Evolutionary conservation across 441 rosid genomes (phyloP).

Genomic region (Adansonia madagascariensis): DNA sequence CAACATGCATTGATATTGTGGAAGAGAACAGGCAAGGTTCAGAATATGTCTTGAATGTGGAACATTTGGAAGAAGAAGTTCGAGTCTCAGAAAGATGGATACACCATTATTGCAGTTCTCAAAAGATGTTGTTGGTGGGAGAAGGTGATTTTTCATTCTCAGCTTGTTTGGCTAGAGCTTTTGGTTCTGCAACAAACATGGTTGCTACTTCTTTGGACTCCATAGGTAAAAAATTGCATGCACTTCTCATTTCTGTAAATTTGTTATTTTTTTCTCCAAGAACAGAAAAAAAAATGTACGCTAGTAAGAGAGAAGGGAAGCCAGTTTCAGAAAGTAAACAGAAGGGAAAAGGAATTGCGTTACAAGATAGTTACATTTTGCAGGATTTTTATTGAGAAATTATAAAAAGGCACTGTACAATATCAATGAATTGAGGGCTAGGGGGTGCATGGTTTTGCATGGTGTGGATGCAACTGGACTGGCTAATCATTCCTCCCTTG

Average conservation of each 20-base stretch:
- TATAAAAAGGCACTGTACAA: conserved; percentile 40
- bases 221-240: conserved; percentile 28
- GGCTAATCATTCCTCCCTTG: conserved; percentile 35
- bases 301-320: too few relatives aligned
- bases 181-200: conserved; percentile 40
- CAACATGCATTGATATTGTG: not conserved
- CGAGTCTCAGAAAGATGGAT: conserved; percentile 5
- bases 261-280: too few relatives aligned
- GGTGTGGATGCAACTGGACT: conserved; percentile 40
- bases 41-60: not conserved
- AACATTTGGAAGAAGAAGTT: not conserved
- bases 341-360: not conserved
- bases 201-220: conserved; percentile 57
- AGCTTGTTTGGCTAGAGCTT: conserved; percentile 37
- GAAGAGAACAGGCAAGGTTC: not conserved
- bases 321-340: too few relatives aligned
- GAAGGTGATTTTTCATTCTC: conserved; percentile 48
- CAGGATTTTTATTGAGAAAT: conserved; percentile 16
- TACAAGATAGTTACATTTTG: not conserved
- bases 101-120: conserved; percentile 34
- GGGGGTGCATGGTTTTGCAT: conserved; percentile 46
- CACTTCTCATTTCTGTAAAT: too few relatives aligned
- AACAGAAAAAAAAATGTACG: too few relatives aligned
- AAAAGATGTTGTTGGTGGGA: conserved; percentile 37
- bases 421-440: conserved; percentile 35